Percentiles rank a stretch among this genome's conserved stretches.
Evolutionary conservation across 202 grass and related monocot genomes (phyloP).

Genomic region (Miscanthus sacchariflorus): DNA sequence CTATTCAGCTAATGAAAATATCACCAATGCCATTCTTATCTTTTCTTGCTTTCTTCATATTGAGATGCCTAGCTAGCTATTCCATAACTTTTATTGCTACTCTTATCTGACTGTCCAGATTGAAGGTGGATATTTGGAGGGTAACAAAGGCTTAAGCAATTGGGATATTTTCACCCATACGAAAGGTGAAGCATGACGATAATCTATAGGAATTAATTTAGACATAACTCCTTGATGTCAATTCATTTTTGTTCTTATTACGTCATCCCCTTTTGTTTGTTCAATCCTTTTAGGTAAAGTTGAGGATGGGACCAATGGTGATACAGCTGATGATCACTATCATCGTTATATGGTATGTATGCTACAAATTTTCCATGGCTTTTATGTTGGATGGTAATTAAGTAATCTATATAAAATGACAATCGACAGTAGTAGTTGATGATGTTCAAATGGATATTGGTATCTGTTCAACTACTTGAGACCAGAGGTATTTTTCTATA

Average conservation of each 20-base stretch:
- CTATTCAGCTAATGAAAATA: not conserved
- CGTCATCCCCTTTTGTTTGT: not conserved
- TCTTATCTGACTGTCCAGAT: constrained; percentile 40
- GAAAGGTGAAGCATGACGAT: constrained; percentile 32
- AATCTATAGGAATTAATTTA: not conserved
- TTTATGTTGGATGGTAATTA: constrained; percentile 11
- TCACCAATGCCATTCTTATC: not conserved
- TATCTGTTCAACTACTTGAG: not conserved
- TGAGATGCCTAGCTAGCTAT: not conserved
- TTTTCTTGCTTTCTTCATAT: not conserved
- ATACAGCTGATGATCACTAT: constrained; percentile 66
- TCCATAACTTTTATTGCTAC: not conserved
- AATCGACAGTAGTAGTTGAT: not conserved
- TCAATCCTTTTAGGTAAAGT: constrained; percentile 44
- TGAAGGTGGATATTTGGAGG: constrained; percentile 75
- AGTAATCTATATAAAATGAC: not conserved
- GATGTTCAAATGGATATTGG: not conserved
- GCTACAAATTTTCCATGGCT: not conserved
- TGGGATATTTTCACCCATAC: constrained; percentile 70
- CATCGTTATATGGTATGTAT: constrained; percentile 57
- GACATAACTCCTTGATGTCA: not conserved
- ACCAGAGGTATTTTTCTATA: not conserved
- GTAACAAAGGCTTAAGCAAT: constrained; percentile 68
- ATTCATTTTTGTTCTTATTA: not conserved
- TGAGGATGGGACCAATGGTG: constrained; percentile 61